Conservation (phyloP, 129 eudicot genomes). For the Flaveria robusta region DNA sequence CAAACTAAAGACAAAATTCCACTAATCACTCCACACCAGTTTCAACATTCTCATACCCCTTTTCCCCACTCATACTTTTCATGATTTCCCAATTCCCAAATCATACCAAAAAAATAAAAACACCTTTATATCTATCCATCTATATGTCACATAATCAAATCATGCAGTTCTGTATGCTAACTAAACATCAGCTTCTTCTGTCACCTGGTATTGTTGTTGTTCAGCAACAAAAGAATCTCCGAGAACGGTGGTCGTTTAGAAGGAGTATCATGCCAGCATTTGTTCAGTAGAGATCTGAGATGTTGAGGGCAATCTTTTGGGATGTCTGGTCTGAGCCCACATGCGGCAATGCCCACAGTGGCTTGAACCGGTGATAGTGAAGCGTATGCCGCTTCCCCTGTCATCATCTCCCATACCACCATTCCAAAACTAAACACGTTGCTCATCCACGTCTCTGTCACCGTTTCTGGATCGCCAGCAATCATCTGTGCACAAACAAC, state of each 20-base stretch:
- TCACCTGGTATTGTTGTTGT: conserved; percentile 37
- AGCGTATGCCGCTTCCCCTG: conserved; percentile 87
- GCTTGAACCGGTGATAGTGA: conserved; percentile 98
- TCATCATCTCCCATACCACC: conserved; percentile 96
- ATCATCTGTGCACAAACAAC: conserved; percentile 54
- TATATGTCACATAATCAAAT: conserved; percentile 29
- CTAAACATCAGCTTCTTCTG: conserved; percentile 31
- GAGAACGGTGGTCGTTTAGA: conserved; percentile 84
- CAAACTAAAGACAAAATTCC: conserved; percentile 39
- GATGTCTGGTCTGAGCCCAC: conserved; percentile 98
- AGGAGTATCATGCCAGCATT: conserved; percentile 88
- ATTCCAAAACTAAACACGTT: conserved; percentile 92
- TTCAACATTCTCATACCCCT: conserved; percentile 31
- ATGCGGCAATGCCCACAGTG: conserved; percentile 97
- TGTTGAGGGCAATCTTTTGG: conserved; percentile 87
- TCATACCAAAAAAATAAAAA: background rate
- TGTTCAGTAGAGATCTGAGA: conserved; percentile 64
- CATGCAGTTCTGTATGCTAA: conserved; percentile 30
- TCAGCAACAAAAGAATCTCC: conserved; percentile 58
- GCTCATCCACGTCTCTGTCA: conserved; percentile 98
- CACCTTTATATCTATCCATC: conserved; percentile 28
- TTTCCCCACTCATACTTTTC: conserved; percentile 21
- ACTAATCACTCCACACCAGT: conserved; percentile 37
- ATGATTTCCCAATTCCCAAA: conserved; percentile 15
- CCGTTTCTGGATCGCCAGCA: conserved; percentile 96